Base-by-base conservation (phyloP, 257 asterid species). In the Fraxinus excelsior region DNA sequence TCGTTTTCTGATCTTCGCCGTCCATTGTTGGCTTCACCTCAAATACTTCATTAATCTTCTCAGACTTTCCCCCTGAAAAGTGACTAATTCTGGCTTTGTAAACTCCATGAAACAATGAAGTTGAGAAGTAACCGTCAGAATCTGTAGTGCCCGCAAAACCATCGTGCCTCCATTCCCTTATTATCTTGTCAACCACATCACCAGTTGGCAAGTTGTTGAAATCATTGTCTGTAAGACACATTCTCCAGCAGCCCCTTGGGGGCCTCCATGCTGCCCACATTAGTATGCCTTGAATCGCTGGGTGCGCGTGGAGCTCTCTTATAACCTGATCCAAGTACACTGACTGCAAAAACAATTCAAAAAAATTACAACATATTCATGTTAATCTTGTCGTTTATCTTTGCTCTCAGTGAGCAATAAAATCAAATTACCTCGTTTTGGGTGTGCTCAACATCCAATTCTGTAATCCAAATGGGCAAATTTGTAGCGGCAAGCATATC, bases 151-250 rank as follows among this genome's bases (percentile, higher is more conserved):
- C 73, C 6, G 8, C 73, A 38, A 69, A 69, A 2, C 51, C 73
- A 7, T 69, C 0, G 13, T 69, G 73, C 29, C 31, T n/a, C 73
- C 44, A 67, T 67, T 67, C 72, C 23, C 72, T 67, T 23, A 88
- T 35, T 13, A 91, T 75, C 73, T 49, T 82, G 78, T 92, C 94
- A 0, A 90, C 94, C 0, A 72, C 84, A 13, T 90, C 88, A 0
- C 89, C 84, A 0, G 87, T 44, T 3, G 87, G 56, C 73, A 88
- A 89, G 73, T 79, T 79, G 26, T 74, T 85, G 78, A 92, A 89
- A 49, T 82, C 78, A 26, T 70, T 40, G 79, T 92, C 94, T 0
- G 96, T 86, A 13, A 92, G 89, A 75, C 96, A 92, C 94, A 92
- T 86, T 18, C 82, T 79, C 71, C 82, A 87, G 64, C 97, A 92